Conservation (phyloP, 2,329 filamentous ascomycete genomes). For the Byssothecium circinans region DNA sequence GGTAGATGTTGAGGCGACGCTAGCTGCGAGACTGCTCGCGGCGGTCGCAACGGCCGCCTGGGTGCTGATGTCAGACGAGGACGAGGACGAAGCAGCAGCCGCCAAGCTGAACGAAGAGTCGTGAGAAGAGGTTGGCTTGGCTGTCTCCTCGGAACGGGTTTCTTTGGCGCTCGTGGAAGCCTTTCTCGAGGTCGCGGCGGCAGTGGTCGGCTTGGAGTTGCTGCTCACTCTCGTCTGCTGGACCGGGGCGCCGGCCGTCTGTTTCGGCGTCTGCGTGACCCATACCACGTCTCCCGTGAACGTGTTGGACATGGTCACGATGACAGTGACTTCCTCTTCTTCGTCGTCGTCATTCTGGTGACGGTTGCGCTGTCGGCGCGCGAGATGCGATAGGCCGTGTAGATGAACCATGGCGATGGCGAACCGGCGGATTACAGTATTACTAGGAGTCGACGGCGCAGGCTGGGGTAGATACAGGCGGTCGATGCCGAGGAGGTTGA, state of each 20-base stretch:
- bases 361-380: conserved; percentile 31
- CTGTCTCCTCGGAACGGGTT: conserved; percentile 15
- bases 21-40: conserved; percentile 19
- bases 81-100: conserved; percentile 34
- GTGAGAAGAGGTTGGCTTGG: conserved; percentile 11
- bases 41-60: conserved; percentile 4
- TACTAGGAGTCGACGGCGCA: conserved; percentile 4
- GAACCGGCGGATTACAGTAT: conserved; percentile 15
- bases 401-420: conserved; percentile 22
- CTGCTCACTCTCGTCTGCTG: conserved; percentile 14
- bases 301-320: conserved; percentile 57
- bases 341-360: conserved; percentile 14
- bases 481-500: background rate
- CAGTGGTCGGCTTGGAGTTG: conserved; percentile 16
- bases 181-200: conserved; percentile 20
- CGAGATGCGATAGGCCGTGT: conserved; percentile 29
- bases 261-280: conserved; percentile 26
- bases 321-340: conserved; percentile 29
- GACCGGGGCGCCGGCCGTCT: conserved; percentile 21
- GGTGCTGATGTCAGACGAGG: conserved; percentile 16
- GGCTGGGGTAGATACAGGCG: conserved; percentile 25
- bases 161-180: conserved; percentile 21
- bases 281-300: conserved; percentile 50
- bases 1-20: conserved; percentile 17
- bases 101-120: conserved; percentile 24